Evolutionary conservation across 345 rosid species (phyloP), one percentile per base, ranked within the genome.

Genomic region (Eucalyptus pauciflora): DNA sequence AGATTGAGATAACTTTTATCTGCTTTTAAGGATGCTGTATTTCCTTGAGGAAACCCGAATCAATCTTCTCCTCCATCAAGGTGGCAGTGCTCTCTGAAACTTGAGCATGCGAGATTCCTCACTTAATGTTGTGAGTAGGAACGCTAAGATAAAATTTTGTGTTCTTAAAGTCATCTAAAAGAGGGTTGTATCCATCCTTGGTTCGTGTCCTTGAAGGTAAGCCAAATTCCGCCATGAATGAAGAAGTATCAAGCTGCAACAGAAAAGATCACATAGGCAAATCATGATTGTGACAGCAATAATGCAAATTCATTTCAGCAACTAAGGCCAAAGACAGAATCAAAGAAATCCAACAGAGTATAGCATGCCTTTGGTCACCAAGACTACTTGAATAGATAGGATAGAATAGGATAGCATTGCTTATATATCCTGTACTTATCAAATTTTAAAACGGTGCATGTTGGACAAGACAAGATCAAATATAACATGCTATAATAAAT

Each of bases 151-250:
- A 96, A 90, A 97, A 93, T 90, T 96, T 96, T 16, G 99, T 97
- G 64, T 97, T 97, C 92, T 94, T 97, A 94, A 97, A 97, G 94
- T 97, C 99, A 87, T 97, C 98, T 20, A 96, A 93, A 92, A 96
- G 95, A 6, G 99, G 99, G 91, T 97, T 97, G 95, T 96, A 96
- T 87, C 99, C 98, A 25, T 97, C 97, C 93, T 93, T 96, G 14
- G 98, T 96, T 90, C 97, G 95, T 49, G 99, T 96, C 93, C 95
- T 97, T 50, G 97, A 81, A 7, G 98, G 98, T 92, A 97, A 92
- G 50, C 98, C 98, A 87, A 97, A 97, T 94, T 96, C 99, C 90
- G 95, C 98, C 99, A 97, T 97, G 93, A 96, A 97, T 10, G 96
- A 91, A 76, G 98, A 96, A 51, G 99, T 96, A 90, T 95, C 97